phyloP scores from a whole-genome alignment of 768 basidiomycete genomes.

The Pleurotus cornucopiae region DNA sequence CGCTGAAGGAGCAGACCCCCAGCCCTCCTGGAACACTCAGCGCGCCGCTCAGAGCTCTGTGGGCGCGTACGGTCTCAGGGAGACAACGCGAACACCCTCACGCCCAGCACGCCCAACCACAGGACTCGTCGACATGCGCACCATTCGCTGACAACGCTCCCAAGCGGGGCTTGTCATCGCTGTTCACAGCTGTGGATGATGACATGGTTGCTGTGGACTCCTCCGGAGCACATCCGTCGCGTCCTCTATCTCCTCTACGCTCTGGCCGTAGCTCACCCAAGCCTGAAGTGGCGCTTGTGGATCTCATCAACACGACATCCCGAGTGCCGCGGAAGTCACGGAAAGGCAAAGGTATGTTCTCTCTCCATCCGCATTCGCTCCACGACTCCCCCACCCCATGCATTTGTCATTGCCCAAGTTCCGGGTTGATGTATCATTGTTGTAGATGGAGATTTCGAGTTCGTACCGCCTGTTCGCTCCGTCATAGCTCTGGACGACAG shows the following conservation, averaged over 20 bases:
- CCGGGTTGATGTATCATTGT: neutral
- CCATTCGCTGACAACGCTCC: slow-evolving; percentile 1
- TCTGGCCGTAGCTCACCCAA: slow-evolving; percentile 7
- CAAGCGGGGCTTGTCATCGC: slow-evolving; percentile 8
- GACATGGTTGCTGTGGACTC: neutral
- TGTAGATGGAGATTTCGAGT: slow-evolving; percentile 51
- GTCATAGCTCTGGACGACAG: slow-evolving; percentile 58
- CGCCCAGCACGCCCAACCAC: neutral
- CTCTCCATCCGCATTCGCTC: slow-evolving; percentile 7
- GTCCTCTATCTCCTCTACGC: slow-evolving; percentile 4
- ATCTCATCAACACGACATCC: slow-evolving; percentile 19
- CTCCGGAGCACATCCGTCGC: slow-evolving; percentile 1
- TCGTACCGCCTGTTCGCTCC: slow-evolving; percentile 47
- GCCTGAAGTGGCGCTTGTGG: slow-evolving; percentile 28
- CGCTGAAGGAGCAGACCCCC: slow-evolving; percentile 23
- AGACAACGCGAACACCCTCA: slow-evolving; percentile 1
- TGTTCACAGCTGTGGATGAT: slow-evolving; percentile 8
- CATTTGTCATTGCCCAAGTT: neutral
- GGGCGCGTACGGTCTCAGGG: slow-evolving; percentile 10
- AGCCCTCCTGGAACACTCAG: slow-evolving; percentile 6
- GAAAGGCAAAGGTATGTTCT: slow-evolving; percentile 36
- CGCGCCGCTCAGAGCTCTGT: slow-evolving; percentile 11
- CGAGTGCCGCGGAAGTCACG: slow-evolving; percentile 30
- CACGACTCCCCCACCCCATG: neutral
- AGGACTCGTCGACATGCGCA: slow-evolving; percentile 1